These are phyloP conservation scores for Zygoascus bituminiphila DNA, from an alignment of 805 yeast species.

Conservation along the genomic window DNA sequence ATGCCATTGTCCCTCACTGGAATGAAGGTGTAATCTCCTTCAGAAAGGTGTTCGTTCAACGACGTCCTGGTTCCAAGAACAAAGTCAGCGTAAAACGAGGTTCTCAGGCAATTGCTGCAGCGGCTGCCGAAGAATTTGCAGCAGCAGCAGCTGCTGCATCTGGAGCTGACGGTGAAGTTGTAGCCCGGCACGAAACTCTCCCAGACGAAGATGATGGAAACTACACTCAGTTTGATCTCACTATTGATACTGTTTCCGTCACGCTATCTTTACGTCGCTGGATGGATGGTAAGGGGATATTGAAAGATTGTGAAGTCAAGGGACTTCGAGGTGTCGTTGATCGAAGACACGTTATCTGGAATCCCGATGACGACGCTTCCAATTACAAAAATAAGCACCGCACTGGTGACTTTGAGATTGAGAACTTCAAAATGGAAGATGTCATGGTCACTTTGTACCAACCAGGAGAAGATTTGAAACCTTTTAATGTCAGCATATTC, in stretches of 20 bases:
- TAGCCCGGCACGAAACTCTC: background rate
- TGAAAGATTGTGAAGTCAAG: conserved; percentile 67
- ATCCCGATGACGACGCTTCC: conserved; percentile 72
- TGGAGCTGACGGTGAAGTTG: background rate
- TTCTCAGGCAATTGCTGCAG: conserved; percentile 63
- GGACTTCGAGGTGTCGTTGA: conserved; percentile 93
- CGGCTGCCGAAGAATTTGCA: conserved; percentile 34
- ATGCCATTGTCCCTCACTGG: conserved; percentile 94
- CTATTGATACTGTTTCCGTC: conserved; percentile 76
- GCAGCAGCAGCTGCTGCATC: background rate
- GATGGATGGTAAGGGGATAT: conserved; percentile 82
- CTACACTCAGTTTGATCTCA: conserved; percentile 89
- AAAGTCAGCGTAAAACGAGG: conserved; percentile 53
- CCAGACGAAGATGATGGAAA: conserved; percentile 64
- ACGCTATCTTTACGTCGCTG: conserved; percentile 78
- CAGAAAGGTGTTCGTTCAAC: conserved; percentile 75
- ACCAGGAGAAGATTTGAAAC: conserved; percentile 65
- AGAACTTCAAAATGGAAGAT: conserved; percentile 74
- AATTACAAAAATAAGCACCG: conserved; percentile 62
- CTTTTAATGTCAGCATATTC: conserved; percentile 81
- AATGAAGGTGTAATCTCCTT: conserved; percentile 76
- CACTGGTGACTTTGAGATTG: conserved; percentile 92
- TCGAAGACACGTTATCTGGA: conserved; percentile 80
- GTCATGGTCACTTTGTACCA: conserved; percentile 73
- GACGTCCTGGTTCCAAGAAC: conserved; percentile 53